A percentile compares a stretch with the other conserved stretches of the same genome.
Conservation (phyloP, 495 filamentous ascomycete species). For the Immersiella caudata region DNA sequence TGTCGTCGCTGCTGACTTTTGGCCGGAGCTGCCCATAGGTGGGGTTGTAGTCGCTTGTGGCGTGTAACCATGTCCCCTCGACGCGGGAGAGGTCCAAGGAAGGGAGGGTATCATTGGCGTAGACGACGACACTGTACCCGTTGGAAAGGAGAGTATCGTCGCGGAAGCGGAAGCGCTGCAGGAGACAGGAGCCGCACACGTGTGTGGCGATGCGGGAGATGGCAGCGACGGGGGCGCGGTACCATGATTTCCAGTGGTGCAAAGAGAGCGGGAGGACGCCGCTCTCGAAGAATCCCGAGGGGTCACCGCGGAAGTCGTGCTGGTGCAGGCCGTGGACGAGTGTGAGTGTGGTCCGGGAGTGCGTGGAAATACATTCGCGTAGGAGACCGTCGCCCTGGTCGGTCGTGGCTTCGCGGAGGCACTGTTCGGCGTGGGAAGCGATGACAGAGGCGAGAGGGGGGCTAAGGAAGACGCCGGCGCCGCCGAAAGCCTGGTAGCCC, state of each 20-base stretch:
- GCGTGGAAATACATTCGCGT: constrained; percentile 61
- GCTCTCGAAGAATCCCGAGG: constrained; percentile 65
- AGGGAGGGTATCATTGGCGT: constrained; percentile 50
- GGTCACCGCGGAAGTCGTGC: constrained; percentile 63
- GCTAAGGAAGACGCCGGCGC: constrained; percentile 69
- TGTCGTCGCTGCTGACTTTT: constrained; percentile 26
- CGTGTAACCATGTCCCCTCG: constrained; percentile 65
- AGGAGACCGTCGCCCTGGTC: constrained; percentile 63
- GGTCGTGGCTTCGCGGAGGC: constrained; percentile 54
- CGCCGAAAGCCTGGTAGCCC: constrained; percentile 69
- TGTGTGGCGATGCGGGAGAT: constrained; percentile 58
- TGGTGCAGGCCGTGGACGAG: constrained; percentile 63
- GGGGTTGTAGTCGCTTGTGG: constrained; percentile 51
- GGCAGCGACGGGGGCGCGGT: constrained; percentile 53
- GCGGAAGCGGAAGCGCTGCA: constrained; percentile 64
- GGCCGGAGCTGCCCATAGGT: constrained; percentile 56
- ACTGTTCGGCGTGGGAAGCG: constrained; percentile 55
- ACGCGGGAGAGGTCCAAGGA: constrained; percentile 56
- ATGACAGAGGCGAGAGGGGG: constrained; percentile 60
- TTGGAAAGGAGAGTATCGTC: constrained; percentile 62
- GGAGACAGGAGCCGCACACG: constrained; percentile 63
- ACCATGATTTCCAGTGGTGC: constrained; percentile 67
- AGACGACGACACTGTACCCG: constrained; percentile 63
- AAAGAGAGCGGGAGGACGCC: constrained; percentile 58
- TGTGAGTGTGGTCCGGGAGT: constrained; percentile 59